Evolutionary conservation across 2,329 filamentous ascomycete genomes (phyloP), one percentile per base, ranked within the genome.

Genomic region (Xylaria sp.): DNA sequence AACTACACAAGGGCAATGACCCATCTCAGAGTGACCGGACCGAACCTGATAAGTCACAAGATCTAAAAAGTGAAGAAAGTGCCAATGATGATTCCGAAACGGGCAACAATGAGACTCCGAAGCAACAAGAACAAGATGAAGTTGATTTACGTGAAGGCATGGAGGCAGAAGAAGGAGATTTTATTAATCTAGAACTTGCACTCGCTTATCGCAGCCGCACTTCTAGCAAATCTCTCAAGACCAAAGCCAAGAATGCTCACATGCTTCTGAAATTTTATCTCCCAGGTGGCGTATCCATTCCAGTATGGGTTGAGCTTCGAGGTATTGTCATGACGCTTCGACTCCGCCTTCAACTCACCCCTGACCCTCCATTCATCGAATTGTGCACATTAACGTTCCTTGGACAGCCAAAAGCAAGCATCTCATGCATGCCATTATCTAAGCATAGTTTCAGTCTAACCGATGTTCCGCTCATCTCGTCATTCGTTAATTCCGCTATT

Each of bases 341-440:
- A 3, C 75, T 93, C 64, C 86, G 92, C 29, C 82, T 94, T 12
- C 92, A 94, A 75, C 84, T 93, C 1, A 91, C 89, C 1, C 91
- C 92, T 0, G 91, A 94, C 73, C 91, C 92, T 0, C 92, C 92
- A 0, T 93, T 94, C 80, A 90, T 93, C 79, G 87, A 88, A n/a
- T 83, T 93, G 4, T 92, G 90, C 75, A 93, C 91, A 0, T 75
- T 93, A 67, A 92, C 91, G 0, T 91, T 93, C 70, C 86, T 93
- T 12, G 92, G 92, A 2, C 91, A 93, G 75, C 92, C 92, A 0
- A 91, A 91, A 74, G 90, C 92, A 12, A 87, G 90, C 66, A 81
- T 93, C 5, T 90, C 90, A 10, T 93, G 91, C 72, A 85, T 91
- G 2, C 92, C 91, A 1, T 80, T 94, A 10, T 90, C 89, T 55